Conservation (phyloP, 148 eudicot genomes). For the Arbutus unedo region DNA sequence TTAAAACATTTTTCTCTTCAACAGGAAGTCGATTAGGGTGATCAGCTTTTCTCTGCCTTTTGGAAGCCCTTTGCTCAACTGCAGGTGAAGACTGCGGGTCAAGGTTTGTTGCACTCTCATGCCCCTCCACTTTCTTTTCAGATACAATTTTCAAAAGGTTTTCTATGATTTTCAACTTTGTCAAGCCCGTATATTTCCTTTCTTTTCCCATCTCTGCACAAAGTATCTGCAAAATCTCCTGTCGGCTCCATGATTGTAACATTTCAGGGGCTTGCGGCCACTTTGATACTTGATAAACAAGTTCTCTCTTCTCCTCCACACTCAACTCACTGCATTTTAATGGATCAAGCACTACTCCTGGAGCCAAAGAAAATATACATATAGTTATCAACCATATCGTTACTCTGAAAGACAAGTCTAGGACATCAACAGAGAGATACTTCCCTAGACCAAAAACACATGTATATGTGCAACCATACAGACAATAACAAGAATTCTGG, state of each 20-base stretch:
- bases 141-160: constrained; percentile 67
- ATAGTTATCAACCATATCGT: neutral
- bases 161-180: constrained; percentile 77
- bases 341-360: constrained; percentile 60
- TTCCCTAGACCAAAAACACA: neutral
- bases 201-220: constrained; percentile 89
- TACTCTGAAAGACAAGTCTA: constrained; percentile 8
- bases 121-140: constrained; percentile 46
- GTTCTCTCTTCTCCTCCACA: constrained; percentile 69
- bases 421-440: neutral
- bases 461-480: neutral
- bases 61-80: constrained; percentile 37
- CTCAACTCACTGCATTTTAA: constrained; percentile 58
- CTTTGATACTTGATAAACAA: constrained; percentile 65
- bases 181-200: constrained; percentile 79
- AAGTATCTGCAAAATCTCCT: constrained; percentile 70
- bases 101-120: constrained; percentile 13
- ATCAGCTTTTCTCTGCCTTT: constrained; percentile 61
- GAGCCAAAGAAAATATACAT: constrained; percentile 17
- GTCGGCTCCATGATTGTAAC: constrained; percentile 81
- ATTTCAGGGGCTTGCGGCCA: constrained; percentile 66
- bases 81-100: constrained; percentile 30
- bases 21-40: constrained; percentile 37
- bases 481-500: neutral
- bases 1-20: constrained; percentile 27